These are phyloP conservation scores for Pythium angustatum DNA, from an alignment of 352 stramenopile species.

Conservation along the genomic window DNA sequence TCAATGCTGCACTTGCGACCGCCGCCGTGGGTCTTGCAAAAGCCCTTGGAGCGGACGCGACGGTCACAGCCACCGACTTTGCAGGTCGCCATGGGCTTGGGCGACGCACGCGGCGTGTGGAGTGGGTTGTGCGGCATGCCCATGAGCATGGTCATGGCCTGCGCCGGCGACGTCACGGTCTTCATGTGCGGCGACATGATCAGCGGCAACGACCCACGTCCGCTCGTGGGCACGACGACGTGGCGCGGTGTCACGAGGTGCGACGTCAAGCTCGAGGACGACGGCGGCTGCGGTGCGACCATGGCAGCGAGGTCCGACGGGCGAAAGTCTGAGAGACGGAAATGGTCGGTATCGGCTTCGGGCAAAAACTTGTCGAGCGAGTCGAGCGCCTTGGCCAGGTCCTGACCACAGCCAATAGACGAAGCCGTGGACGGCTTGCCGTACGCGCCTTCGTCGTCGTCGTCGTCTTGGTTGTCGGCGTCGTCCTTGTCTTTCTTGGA, in stretches of 20 bases:
- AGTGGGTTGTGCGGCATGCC: slow-evolving; percentile 35
- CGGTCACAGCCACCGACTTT: slow-evolving; percentile 62
- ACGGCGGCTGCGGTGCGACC: slow-evolving; percentile 22
- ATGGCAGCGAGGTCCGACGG: slow-evolving; percentile 22
- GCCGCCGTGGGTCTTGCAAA: slow-evolving; percentile 85
- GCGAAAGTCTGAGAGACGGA: slow-evolving; percentile 35
- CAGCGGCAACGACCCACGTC: slow-evolving; percentile 39
- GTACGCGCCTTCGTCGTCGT: slow-evolving; percentile 15
- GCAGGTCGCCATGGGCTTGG: slow-evolving; percentile 63
- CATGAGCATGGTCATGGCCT: slow-evolving; percentile 36
- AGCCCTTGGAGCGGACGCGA: slow-evolving; percentile 76
- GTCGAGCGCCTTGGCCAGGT: slow-evolving; percentile 74
- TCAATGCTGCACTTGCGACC: slow-evolving; percentile 84
- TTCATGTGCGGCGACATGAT: slow-evolving; percentile 44
- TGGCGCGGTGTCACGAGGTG: slow-evolving; percentile 37
- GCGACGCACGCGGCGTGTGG: slow-evolving; percentile 34
- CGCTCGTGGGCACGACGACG: slow-evolving; percentile 27
- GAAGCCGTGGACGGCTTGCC: slow-evolving; percentile 26
- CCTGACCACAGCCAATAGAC: slow-evolving; percentile 38
- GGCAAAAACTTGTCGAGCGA: slow-evolving; percentile 71
- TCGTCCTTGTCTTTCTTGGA: slow-evolving; percentile 22
- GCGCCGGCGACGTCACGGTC: slow-evolving; percentile 28
- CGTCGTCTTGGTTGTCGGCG: slow-evolving; percentile 12
- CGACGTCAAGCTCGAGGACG: slow-evolving; percentile 14
- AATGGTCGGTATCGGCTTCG: slow-evolving; percentile 66